A percentile compares a stretch with the other conserved stretches of the same genome.
Evolutionary conservation across 169 alveolate genomes (phyloP).

Genomic region (Babesia sp.): DNA sequence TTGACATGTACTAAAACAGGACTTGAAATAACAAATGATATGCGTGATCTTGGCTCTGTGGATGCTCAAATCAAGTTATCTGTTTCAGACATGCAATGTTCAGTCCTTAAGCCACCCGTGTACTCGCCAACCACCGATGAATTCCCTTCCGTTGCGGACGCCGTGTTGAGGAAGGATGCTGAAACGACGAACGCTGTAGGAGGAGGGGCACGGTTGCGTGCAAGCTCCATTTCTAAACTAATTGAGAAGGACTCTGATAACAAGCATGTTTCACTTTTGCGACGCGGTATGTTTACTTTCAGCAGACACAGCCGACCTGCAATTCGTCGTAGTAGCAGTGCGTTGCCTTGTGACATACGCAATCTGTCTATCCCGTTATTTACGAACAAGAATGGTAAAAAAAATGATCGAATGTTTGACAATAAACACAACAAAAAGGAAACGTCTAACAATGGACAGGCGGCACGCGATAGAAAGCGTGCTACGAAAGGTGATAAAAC

Average conservation of each 20-base stretch:
- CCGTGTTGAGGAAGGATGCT: too few relatives aligned
- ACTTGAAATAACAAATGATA: too few relatives aligned
- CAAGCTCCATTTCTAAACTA: not conserved
- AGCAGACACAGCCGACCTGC: not conserved
- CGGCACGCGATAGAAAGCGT: not conserved
- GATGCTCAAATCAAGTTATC: too few relatives aligned
- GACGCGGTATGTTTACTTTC: not conserved
- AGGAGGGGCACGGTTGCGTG: not conserved
- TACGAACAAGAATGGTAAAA: not conserved
- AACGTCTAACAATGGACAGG: too few relatives aligned
- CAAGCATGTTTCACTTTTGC: not conserved
- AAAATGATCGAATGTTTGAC: not conserved
- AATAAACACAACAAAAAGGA: not conserved
- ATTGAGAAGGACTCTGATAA: not conserved
- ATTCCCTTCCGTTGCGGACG: too few relatives aligned
- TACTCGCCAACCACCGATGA: too few relatives aligned
- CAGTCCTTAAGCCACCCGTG: too few relatives aligned
- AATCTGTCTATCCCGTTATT: constrained; percentile 1
- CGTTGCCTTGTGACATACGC: constrained; percentile 10
- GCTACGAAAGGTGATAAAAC: not conserved
- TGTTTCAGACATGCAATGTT: too few relatives aligned
- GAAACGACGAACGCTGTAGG: too few relatives aligned
- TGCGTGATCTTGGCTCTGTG: too few relatives aligned
- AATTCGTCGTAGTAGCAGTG: constrained; percentile 18
- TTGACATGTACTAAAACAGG: too few relatives aligned